These are phyloP conservation scores for Anisodus tanguticus DNA, from an alignment of 257 asterid species.

Conservation along the genomic window DNA sequence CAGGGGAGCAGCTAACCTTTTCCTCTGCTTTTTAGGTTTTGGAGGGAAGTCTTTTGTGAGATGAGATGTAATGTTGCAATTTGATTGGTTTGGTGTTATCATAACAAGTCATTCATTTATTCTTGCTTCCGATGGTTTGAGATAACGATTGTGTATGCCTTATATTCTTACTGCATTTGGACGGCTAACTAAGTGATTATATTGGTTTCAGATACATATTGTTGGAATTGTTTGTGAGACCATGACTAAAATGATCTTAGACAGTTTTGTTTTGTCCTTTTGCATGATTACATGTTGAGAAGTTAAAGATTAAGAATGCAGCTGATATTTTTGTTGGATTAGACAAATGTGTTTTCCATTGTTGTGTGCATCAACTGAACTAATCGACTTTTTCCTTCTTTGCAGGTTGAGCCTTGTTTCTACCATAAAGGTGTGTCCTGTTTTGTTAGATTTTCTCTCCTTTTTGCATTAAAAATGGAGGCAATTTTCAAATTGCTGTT, in stretches of 20 bases:
- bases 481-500: not conserved
- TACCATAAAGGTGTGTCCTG: constrained; percentile 69
- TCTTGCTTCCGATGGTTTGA: not conserved
- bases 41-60: constrained; percentile 1
- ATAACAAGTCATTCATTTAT: not conserved
- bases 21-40: not conserved
- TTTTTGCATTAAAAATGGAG: not conserved
- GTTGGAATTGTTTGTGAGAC: not conserved
- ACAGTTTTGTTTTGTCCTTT: not conserved
- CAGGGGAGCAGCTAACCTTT: not conserved
- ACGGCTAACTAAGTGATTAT: not conserved
- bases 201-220: not conserved
- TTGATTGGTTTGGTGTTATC: not conserved
- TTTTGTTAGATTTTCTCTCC: not conserved
- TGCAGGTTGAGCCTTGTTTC: constrained; percentile 91
- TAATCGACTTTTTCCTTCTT: constrained; percentile 24
- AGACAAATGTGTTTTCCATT: not conserved
- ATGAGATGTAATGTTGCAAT: not conserved
- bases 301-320: not conserved
- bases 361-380: not conserved
- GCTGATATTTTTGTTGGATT: not conserved
- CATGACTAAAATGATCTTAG: not conserved
- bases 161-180: not conserved
- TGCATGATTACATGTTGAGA: constrained; percentile 7
- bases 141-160: not conserved